A percentile compares a stretch with the other conserved stretches of the same genome.
Conservation (phyloP, 352 stramenopile genomes). For the Globisporangium emineosum region DNA sequence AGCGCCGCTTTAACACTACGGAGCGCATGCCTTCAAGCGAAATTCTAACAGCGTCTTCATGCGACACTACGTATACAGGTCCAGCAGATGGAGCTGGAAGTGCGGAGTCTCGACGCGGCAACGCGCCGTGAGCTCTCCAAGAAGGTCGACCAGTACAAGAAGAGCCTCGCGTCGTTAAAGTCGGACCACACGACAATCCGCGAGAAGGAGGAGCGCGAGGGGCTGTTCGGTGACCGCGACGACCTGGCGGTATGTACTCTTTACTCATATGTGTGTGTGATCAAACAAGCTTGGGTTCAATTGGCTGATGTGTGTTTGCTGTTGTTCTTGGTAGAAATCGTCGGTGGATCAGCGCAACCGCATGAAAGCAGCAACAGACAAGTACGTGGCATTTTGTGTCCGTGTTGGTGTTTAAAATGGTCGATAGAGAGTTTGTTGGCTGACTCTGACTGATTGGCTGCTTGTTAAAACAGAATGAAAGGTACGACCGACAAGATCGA, state of each 20-base stretch:
- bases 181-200: conserved; percentile 79
- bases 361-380: conserved; percentile 80
- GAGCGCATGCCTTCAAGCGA: neutral
- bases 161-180: conserved; percentile 78
- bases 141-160: conserved; percentile 90
- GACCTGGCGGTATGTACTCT: conserved; percentile 49
- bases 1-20: neutral
- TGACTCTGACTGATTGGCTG: neutral
- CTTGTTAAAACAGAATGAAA: conserved; percentile 57
- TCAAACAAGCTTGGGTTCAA: neutral
- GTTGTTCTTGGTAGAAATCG: conserved; percentile 30
- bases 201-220: conserved; percentile 81
- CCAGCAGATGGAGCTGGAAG: conserved; percentile 88
- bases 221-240: conserved; percentile 79
- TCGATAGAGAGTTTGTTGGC: neutral
- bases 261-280: too few relatives aligned
- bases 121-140: conserved; percentile 85
- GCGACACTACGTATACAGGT: conserved; percentile 36
- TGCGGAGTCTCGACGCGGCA: conserved; percentile 73
- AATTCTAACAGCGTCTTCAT: neutral
- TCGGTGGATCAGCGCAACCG: conserved; percentile 68
- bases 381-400: conserved; percentile 34
- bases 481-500: conserved; percentile 79
- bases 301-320: neutral
- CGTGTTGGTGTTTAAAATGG: neutral